Base-by-base conservation (phyloP, 176 grass and related monocot genomes). In the Paspalum vaginatum region DNA sequence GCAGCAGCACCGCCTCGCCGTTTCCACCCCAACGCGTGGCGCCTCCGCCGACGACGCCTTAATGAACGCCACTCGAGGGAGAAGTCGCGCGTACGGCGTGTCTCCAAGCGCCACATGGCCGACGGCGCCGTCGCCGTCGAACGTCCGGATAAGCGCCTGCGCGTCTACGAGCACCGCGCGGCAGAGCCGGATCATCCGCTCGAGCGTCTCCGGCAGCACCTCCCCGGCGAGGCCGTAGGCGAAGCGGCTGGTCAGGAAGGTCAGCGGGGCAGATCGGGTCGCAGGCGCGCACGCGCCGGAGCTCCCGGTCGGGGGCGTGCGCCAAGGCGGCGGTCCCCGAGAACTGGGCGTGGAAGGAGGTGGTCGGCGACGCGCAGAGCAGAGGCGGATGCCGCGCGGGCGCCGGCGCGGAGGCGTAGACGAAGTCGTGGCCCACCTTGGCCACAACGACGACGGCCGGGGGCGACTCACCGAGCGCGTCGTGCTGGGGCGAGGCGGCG, bases 41-140 rank as follows among this genome's bases (percentile, higher is more conserved):
- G 96, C 96, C 83, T 99, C 96, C 86, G 95, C 92, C 75, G 88
- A 89, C 1, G 96, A 99, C 12, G 85, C 93, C 62, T 99, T 99
- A 61, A 99, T 81, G 79, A 99, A 93, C 22, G 86, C 81, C 24
- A 98, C 86, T 4, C 75, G 85, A 4, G 86, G 78, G 52, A 98
- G 88, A 9, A 98, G 88, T 20, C 74, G 60, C 14, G 83, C 84
- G 75, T 88, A 95, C 22, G 83, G 83, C 18, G 90, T 93, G 1
- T 51, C 74, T 49, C 82, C 73, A 13, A 98, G 90, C 9, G 86
- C 78, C 27, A 89, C 75, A 48, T 93, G 87, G 15, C 81, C 43
- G n/a, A 95, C 92, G 7, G 89, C 75, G 9, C 91, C 91, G 59
- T 91, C 88, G 9, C 79, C 67, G 74, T 93, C 86, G 84, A 99